These are phyloP conservation scores for Pythium brassicae DNA, from an alignment of 352 stramenopile species.

Conservation along the genomic window DNA sequence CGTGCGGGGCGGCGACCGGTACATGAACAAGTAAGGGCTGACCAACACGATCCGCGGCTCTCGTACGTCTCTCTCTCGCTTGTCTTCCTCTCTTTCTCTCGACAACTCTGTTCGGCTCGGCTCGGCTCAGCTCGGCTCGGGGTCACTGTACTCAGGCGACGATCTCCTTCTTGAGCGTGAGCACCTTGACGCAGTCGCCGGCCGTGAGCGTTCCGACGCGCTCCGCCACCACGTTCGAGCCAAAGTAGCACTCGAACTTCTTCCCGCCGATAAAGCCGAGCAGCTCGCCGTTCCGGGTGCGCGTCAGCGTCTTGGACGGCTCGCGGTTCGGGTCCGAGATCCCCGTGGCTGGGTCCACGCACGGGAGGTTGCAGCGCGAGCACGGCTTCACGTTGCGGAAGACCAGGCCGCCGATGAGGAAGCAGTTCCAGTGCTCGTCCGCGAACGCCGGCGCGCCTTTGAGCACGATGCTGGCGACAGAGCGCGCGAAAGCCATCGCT, in stretches of 20 bases:
- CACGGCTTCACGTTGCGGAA: constrained; percentile 80
- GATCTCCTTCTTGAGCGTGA: constrained; percentile 61
- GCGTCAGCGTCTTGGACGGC: constrained; percentile 43
- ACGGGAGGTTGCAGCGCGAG: constrained; percentile 69
- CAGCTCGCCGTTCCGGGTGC: constrained; percentile 49
- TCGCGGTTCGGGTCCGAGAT: constrained; percentile 37
- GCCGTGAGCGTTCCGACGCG: constrained; percentile 26
- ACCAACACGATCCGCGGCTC: neutral
- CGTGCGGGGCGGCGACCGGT: constrained; percentile 48
- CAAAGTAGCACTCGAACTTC: constrained; percentile 65
- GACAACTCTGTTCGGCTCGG: neutral
- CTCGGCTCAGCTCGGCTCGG: neutral
- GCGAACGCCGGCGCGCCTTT: constrained; percentile 53
- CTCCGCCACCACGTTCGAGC: constrained; percentile 69
- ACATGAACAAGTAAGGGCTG: constrained; percentile 28
- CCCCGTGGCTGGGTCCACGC: constrained; percentile 67
- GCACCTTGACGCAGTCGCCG: constrained; percentile 48
- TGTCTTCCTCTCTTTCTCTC: neutral
- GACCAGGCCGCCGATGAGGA: constrained; percentile 42
- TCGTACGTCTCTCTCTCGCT: neutral
- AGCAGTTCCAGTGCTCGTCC: constrained; percentile 70
- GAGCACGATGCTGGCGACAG: constrained; percentile 54
- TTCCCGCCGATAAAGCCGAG: constrained; percentile 57
- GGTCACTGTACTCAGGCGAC: constrained; percentile 25
- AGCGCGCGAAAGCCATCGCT: neutral